phyloP scores from a whole-genome alignment of 2,329 filamentous ascomycete genomes.

The Fusarium metavorans region DNA sequence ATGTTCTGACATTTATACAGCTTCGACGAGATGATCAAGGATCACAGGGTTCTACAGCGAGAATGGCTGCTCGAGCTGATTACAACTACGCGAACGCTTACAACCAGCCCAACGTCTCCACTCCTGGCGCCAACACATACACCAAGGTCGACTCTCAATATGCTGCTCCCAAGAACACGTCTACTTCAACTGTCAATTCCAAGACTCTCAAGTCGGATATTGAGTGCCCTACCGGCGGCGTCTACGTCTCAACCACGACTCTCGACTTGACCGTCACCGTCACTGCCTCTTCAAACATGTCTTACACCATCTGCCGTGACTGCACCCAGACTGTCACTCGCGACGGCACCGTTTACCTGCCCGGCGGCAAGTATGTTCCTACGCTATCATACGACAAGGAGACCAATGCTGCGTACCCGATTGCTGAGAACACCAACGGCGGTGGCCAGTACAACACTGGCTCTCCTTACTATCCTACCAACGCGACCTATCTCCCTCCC shows the following conservation, averaged over 20 bases:
- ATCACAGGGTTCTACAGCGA: not conserved
- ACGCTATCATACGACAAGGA: constrained; percentile 24
- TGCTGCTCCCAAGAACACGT: constrained; percentile 20
- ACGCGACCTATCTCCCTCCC: constrained; percentile 19
- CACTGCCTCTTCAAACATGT: constrained; percentile 44
- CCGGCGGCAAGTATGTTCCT: constrained; percentile 19
- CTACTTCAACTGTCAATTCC: constrained; percentile 19
- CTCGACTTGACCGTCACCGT: constrained; percentile 52
- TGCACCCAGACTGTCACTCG: constrained; percentile 19
- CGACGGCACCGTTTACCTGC: constrained; percentile 21
- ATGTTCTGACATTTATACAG: constrained; percentile 23
- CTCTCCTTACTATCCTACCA: constrained; percentile 18
- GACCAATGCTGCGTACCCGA: not conserved
- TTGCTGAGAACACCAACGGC: not conserved
- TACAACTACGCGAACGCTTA: constrained; percentile 7
- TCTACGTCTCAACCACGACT: constrained; percentile 48
- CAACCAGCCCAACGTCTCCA: constrained; percentile 12
- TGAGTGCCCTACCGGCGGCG: constrained; percentile 40
- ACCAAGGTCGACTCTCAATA: not conserved
- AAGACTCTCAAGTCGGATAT: constrained; percentile 16
- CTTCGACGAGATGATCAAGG: constrained; percentile 1
- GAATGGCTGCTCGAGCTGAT: constrained; percentile 13
- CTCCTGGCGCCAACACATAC: constrained; percentile 12
- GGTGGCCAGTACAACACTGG: constrained; percentile 14
- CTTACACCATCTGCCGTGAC: constrained; percentile 31